Evolutionary conservation across 768 basidiomycete species (phyloP).

Genomic region (Suillus plorans): DNA sequence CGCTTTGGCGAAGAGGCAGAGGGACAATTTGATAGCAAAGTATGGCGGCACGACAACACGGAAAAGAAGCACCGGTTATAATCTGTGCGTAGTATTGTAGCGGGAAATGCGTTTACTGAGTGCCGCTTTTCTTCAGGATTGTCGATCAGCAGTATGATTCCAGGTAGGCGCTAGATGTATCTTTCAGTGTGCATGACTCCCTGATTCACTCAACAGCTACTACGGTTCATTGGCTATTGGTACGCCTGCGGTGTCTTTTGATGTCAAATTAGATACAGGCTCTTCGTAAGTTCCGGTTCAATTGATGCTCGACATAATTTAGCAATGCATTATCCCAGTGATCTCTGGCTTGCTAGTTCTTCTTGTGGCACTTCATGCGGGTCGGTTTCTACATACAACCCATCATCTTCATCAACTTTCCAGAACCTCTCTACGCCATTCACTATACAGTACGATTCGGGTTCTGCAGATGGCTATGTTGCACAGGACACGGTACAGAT

Average conservation of each 20-base stretch:
- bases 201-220: slow-evolving; percentile 23
- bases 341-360: slow-evolving; percentile 50
- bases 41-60: slow-evolving; percentile 36
- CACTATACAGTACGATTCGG: slow-evolving; percentile 47
- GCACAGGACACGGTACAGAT: slow-evolving; percentile 48
- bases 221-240: slow-evolving; percentile 43
- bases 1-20: slow-evolving; percentile 44
- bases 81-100: slow-evolving; percentile 39
- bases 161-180: slow-evolving; percentile 39
- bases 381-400: slow-evolving; percentile 31
- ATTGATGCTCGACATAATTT: slow-evolving; percentile 1
- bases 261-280: slow-evolving; percentile 55
- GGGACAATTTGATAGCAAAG: slow-evolving; percentile 41
- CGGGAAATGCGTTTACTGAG: slow-evolving; percentile 7
- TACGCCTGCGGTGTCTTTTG: slow-evolving; percentile 45
- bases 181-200: background rate
- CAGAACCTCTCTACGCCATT: slow-evolving; percentile 36
- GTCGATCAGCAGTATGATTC: slow-evolving; percentile 70
- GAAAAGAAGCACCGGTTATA: slow-evolving; percentile 50
- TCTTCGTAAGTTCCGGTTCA: slow-evolving; percentile 29
- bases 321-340: slow-evolving; percentile 22
- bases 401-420: slow-evolving; percentile 38
- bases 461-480: slow-evolving; percentile 43
- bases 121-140: slow-evolving; percentile 38
- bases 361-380: slow-evolving; percentile 32